Base-by-base conservation (phyloP, 345 rosid species). In the Luvunga scandens region DNA sequence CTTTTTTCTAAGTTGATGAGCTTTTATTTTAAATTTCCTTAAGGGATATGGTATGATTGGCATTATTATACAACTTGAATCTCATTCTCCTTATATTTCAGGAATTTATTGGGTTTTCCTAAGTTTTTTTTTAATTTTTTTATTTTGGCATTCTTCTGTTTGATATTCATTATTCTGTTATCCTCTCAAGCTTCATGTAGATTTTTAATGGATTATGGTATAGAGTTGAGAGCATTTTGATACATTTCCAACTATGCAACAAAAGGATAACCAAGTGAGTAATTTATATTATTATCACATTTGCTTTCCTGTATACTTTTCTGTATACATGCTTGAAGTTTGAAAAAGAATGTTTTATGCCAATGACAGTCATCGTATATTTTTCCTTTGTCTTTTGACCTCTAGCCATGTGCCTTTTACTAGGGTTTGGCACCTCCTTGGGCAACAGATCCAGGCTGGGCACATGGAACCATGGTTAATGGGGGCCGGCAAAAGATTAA, bases 391-490 rank as follows among this genome's bases (percentile, higher is more conserved):
- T 10, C 12, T 39, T 78, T 78, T 70, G 55, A 56, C 22, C 66
- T 31, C 27, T 55, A 8, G 4, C 64, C 31, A 21, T 67, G n/a
- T 56, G 36, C 25, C n/a, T n/a, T 36, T 38, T 39, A 36, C 75
- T 30, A 79, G 85, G 34, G 53, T 67, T 79, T 83, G 65, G 75
- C 77, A 25, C 85, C 85, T 72, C 82, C 71, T 28, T 77, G 78
- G 25, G 85, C 80, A 48, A 79, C 78, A n/a, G 86, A 81, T 80
- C 83, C 84, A 65, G 86, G 86, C 25, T 84, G 86, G 86, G 84
- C 83, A 25, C 86, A 84, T 75, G 86, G 86, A 70, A 84, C 83
- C 25, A 84, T 80, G 85, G 85, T 84, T 21, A 81, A 81, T 80
- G 86, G 86, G 24, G 84, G 80, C 56, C 76, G 80, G 38, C 83